These are phyloP conservation scores for Paragyromitra xinjiangensis DNA, from an alignment of 495 filamentous ascomycete genomes.

Conservation along the genomic window DNA sequence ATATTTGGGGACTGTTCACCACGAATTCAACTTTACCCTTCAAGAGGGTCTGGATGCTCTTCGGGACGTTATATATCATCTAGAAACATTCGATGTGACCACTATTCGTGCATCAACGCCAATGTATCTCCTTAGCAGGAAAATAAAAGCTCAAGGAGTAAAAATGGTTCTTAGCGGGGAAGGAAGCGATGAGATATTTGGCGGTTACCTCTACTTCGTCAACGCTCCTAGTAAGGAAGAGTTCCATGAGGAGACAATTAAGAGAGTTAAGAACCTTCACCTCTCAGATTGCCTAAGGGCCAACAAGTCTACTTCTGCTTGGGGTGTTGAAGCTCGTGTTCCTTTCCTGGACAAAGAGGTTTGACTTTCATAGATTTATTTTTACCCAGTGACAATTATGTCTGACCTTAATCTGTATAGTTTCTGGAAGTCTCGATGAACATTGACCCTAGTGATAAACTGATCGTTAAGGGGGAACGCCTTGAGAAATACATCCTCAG, in stretches of 20 bases:
- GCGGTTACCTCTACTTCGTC: constrained; percentile 98
- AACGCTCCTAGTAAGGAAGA: constrained; percentile 86
- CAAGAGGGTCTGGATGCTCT: constrained; percentile 96
- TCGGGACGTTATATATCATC: constrained; percentile 95
- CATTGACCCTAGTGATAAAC: constrained; percentile 91
- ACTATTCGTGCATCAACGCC: constrained; percentile 98
- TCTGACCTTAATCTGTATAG: constrained; percentile 59
- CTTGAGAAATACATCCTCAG: constrained; percentile 98
- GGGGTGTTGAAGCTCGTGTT: constrained; percentile 97
- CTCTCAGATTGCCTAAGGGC: constrained; percentile 93
- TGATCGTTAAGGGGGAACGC: constrained; percentile 80
- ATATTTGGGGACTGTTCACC: constrained; percentile 96
- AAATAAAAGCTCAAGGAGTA: constrained; percentile 98
- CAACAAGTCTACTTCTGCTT: constrained; percentile 99
- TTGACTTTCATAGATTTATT: constrained; percentile 41
- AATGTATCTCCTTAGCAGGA: constrained; percentile 96
- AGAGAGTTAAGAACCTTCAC: constrained; percentile 93
- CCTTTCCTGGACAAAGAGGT: constrained; percentile 94
- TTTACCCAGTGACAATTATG: neutral
- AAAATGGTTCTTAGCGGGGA: constrained; percentile 99
- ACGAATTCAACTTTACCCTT: constrained; percentile 96
- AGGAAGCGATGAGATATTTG: constrained; percentile 96
- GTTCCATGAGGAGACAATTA: constrained; percentile 92
- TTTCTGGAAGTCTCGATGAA: constrained; percentile 92
- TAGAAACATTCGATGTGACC: constrained; percentile 97